Conservation (phyloP, 257 asterid genomes). For the Catharanthus roseus region DNA sequence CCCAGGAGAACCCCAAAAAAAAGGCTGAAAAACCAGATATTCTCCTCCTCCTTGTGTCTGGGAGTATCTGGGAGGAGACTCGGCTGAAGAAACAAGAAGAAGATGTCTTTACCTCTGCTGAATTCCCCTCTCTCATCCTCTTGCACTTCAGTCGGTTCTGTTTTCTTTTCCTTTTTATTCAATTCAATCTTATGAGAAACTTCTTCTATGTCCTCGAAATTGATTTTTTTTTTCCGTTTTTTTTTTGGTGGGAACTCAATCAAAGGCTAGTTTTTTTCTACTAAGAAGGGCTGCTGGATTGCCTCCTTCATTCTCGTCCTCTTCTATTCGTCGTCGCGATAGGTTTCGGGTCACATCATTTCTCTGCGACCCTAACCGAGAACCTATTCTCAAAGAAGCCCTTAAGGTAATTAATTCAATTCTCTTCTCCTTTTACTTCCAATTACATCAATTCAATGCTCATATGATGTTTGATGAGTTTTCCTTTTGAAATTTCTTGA, state of each 20-base stretch:
- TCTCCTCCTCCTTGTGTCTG: too few relatives aligned
- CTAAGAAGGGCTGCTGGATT: neutral
- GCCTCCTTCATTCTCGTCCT: neutral
- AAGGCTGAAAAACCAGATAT: too few relatives aligned
- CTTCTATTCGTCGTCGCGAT: neutral
- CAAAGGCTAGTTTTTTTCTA: neutral
- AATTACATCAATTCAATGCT: neutral
- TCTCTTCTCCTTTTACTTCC: neutral
- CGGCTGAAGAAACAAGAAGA: too few relatives aligned
- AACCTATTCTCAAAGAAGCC: conserved; percentile 17
- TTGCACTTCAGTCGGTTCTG: neutral
- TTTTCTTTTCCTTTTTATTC: neutral
- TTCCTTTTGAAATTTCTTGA: neutral
- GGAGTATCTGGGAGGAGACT: too few relatives aligned
- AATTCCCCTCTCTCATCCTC: neutral
- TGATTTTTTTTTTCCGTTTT: neutral
- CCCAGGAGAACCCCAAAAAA: too few relatives aligned
- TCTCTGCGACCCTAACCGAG: conserved; percentile 11
- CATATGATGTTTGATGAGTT: neutral
- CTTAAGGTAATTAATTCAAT: conserved; percentile 7
- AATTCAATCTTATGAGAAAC: too few relatives aligned
- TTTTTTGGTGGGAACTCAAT: neutral
- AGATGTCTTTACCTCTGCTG: neutral
- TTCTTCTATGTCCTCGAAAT: neutral
- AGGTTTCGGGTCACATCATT: neutral